phyloP scores from a whole-genome alignment of 176 grass and related monocot genomes.

The Carex littledalei region DNA sequence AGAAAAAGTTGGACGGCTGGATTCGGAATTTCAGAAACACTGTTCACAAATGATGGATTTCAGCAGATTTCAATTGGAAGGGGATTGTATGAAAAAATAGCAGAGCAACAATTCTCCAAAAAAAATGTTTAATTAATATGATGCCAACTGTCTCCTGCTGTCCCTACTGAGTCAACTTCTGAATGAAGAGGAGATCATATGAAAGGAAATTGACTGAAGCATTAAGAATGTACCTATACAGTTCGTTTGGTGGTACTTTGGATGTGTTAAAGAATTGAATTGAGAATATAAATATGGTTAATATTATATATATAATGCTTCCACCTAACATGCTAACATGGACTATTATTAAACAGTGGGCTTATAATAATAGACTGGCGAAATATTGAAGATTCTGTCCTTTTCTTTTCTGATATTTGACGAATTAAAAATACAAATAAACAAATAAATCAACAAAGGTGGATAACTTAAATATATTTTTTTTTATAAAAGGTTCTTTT shows the following conservation, averaged over 20 bases:
- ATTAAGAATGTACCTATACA: background rate
- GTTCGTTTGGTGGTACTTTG: constrained; percentile 4
- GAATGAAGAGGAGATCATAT: background rate
- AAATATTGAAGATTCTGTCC: background rate
- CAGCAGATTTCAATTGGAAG: too few species aligned
- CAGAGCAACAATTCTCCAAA: background rate
- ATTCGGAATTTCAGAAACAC: too few species aligned
- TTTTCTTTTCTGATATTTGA: background rate
- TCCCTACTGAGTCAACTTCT: constrained; percentile 7
- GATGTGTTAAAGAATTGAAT: background rate
- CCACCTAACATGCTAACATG: constrained; percentile 12
- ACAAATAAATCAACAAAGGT: background rate
- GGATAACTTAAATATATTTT: background rate
- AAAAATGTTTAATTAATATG: background rate
- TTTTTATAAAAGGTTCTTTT: too few species aligned
- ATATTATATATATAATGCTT: background rate
- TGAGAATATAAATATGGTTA: background rate
- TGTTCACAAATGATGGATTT: too few species aligned
- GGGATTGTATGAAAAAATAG: too few species aligned
- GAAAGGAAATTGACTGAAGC: background rate
- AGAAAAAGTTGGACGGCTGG: too few species aligned
- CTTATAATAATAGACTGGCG: background rate
- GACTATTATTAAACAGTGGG: background rate
- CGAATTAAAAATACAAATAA: background rate
- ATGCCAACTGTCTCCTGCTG: constrained; percentile 18